A percentile compares a stretch with the other conserved stretches of the same genome.
phyloP scores from a whole-genome alignment of 805 yeast genomes.

The Pichia exigua region DNA sequence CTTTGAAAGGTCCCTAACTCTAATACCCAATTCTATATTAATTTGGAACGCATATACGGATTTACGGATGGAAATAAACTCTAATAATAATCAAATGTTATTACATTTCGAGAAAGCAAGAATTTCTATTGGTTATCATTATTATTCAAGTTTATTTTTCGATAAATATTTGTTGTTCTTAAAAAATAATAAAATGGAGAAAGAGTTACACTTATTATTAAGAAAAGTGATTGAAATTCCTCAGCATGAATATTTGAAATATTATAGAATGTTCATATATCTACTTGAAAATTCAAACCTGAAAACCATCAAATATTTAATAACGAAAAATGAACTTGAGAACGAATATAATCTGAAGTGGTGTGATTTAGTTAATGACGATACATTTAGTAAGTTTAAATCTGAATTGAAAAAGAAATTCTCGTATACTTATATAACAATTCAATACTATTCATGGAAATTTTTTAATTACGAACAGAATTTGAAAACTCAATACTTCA shows the following conservation, averaged over 20 bases:
- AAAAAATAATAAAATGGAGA: constrained; percentile 17
- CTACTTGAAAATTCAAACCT: constrained; percentile 29
- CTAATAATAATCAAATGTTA: constrained; percentile 28
- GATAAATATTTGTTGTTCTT: constrained; percentile 40
- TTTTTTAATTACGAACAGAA: constrained; percentile 42
- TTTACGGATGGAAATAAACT: constrained; percentile 29
- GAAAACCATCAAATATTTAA: constrained; percentile 20
- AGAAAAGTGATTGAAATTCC: constrained; percentile 50
- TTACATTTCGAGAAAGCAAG: constrained; percentile 41
- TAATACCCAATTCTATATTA: constrained; percentile 37
- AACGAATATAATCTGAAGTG: constrained; percentile 14
- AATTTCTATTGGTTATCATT: constrained; percentile 42
- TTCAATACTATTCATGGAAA: constrained; percentile 45
- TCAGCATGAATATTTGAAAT: constrained; percentile 42
- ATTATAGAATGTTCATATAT: constrained; percentile 33
- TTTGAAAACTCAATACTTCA: constrained; percentile 32
- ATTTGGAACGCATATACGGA: constrained; percentile 45
- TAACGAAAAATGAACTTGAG: constrained; percentile 19
- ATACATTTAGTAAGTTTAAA: constrained; percentile 19
- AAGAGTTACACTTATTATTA: constrained; percentile 35
- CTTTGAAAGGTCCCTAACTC: constrained; percentile 32
- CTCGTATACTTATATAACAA: constrained; percentile 46
- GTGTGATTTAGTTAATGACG: constrained; percentile 19
- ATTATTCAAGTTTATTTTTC: constrained; percentile 43
- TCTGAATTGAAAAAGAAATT: constrained; percentile 38